Base-by-base conservation (phyloP, 176 grass and related monocot genomes). In the Elymus sibiricus region DNA sequence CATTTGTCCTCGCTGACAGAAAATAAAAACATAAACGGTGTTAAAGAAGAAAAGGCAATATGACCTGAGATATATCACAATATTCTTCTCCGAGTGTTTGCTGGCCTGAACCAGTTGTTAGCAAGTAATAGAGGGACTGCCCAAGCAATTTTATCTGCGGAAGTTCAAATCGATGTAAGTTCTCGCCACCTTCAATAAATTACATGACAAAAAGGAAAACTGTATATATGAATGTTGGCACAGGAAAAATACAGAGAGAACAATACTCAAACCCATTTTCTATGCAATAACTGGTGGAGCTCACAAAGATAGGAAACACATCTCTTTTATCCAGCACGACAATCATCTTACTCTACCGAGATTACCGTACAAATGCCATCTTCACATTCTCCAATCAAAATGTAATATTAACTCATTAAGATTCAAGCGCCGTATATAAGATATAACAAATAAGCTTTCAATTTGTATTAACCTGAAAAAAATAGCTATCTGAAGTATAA, bases 61-160 rank as follows among this genome's bases (percentile, higher is more conserved):
- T 59, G 46, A 99, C 97, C 93, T 99, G 97, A 24, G 88, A 90
- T 79, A 99, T 96, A 87, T 99, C 97, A 83, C 97, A 99, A 79
- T 99, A 96, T 89, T 99, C 97, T 86, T 99, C 97, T 72, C 97
- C 97, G 0, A 99, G 80, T 70, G 94, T 99, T 84, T 99, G 97
- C 87, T 99, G 97, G 27, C 97, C 97, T 47, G 97, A 94, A 73
- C 97, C 94, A 46, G 94, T 99, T 92, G 97, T 99, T 59, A 99
- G 83, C 75, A 99, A 72, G 80, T 99, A 99, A 79, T 96, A 99
- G 65, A 99, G 89, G 46, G 94, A 96, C 44, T 99, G 92, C 16
- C 97, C 97, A 67, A 99, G 85, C 56, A 99, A 69, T 86, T 99
- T 99, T 94, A 99, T 99, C 97, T 99, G 88, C 35, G 53, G 32